Evolutionary conservation across 306 rosid species (phyloP), one percentile per base, ranked within the genome.

Genomic region (Cucurbita pepo): DNA sequence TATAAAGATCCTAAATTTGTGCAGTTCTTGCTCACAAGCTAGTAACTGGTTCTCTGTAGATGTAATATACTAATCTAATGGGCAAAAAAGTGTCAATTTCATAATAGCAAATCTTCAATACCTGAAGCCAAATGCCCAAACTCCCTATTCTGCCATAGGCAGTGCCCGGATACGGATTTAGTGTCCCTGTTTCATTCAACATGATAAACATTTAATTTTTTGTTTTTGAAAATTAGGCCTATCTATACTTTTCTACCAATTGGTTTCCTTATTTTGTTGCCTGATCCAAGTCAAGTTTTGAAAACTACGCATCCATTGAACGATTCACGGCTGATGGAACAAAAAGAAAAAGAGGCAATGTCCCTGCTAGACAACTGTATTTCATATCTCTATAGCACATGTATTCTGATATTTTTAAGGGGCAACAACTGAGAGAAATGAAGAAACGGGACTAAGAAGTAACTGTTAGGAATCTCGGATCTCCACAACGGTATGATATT

Each of bases 101-200:
- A 60, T 14, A 22, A 25, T 14, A 25, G 6, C 34, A 47, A 37
- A 50, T 30, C 13, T 1, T 34, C 36, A 11, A 72, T 55, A 72
- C 98, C 98, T 93, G 86, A 90, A 93, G 44, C 98, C 84, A 70
- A 93, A 3, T 89, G 96, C 80, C 97, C 81, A 61, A 93, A 93
- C 77, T 93, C 98, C 79, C 94, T 80, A 61, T 82, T 19, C 3
- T 34, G 48, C 98, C 96, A 37, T 89, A 89, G 43, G 91, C 88
- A 16, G 56, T 58, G 91, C 84, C 81, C 97, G 75, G 77, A 88
- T 87, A 57, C 96, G 89, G 85, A 93, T 88, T 83, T 93, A 88
- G 34, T 90, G 93, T 71, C 98, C 97, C 30, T 25, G 0, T 25
- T 25, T 1, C 30, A 25, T 25, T 25, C 30, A 25, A 25, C 30